Evolutionary conservation across 2,329 filamentous ascomycete species (phyloP).

Genomic region (Escovopsis weberi): DNA sequence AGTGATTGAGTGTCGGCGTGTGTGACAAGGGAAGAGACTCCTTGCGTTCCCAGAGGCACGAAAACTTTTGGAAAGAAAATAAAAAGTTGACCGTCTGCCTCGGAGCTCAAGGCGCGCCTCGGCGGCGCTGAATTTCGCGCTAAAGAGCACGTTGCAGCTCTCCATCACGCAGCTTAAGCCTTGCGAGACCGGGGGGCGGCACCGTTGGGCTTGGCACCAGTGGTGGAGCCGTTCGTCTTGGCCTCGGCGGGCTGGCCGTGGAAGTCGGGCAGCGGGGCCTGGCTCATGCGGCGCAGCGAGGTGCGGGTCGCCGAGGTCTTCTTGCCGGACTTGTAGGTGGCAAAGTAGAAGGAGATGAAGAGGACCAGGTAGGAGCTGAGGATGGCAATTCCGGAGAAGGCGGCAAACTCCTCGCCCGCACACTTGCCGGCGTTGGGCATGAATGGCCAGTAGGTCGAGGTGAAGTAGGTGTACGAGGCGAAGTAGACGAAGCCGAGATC

Average conservation of each 20-base stretch:
- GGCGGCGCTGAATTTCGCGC: too few relatives aligned
- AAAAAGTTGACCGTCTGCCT: too few relatives aligned
- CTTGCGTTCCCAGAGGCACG: too few relatives aligned
- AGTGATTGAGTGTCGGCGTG: too few relatives aligned
- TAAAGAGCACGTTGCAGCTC: too few relatives aligned
- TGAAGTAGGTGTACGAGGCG: constrained; percentile 97
- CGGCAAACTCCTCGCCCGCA: constrained; percentile 92
- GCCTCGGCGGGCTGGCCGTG: constrained; percentile 29
- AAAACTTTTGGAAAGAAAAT: too few relatives aligned
- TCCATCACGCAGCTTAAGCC: constrained; percentile 26
- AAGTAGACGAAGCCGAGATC: constrained; percentile 98
- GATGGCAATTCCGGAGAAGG: constrained; percentile 81
- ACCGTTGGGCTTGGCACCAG: constrained; percentile 43
- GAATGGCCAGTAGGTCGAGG: constrained; percentile 74
- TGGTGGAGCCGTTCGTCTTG: constrained; percentile 32
- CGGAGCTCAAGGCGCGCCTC: too few relatives aligned
- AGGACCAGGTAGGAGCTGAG: constrained; percentile 91
- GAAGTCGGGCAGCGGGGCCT: constrained; percentile 56
- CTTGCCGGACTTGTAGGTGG: constrained; percentile 81
- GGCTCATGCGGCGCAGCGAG: constrained; percentile 50
- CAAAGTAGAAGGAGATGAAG: constrained; percentile 98
- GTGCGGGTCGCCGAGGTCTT: constrained; percentile 73
- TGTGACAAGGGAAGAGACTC: too few relatives aligned
- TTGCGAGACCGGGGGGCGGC: constrained; percentile 54
- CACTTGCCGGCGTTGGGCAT: constrained; percentile 76